Percentiles rank a stretch among this genome's conserved stretches.
These are phyloP conservation scores for Aristolochia contorta DNA, from an alignment of 164 flowering plant species.

Conservation along the genomic window DNA sequence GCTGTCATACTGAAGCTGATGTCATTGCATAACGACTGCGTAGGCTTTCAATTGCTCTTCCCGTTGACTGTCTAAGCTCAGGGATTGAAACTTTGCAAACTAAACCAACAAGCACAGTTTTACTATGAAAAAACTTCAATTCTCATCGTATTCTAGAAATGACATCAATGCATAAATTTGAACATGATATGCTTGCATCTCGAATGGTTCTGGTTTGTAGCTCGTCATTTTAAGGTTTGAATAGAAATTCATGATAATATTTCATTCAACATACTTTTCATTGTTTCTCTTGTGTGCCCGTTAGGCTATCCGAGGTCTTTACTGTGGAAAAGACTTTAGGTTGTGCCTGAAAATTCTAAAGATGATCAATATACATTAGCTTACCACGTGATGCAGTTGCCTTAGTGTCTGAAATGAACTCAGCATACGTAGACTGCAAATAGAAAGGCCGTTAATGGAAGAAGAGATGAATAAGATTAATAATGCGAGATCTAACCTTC, in stretches of 20 bases:
- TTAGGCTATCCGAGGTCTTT: background rate
- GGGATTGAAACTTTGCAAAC: slow-evolving; percentile 62
- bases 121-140: background rate
- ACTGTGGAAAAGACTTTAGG: background rate
- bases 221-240: background rate
- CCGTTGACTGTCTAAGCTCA: slow-evolving; percentile 43
- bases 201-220: background rate
- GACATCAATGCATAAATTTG: background rate
- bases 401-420: slow-evolving; percentile 54
- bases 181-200: too few relatives aligned
- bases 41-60: slow-evolving; percentile 52
- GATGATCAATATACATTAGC: slow-evolving; percentile 2
- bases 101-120: slow-evolving; percentile 15
- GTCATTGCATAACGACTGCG: slow-evolving; percentile 44
- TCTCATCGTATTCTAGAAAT: background rate
- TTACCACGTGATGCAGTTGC: slow-evolving; percentile 51
- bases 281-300: background rate
- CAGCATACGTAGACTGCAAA: slow-evolving; percentile 54
- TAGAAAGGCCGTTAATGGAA: background rate
- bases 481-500: slow-evolving; percentile 10
- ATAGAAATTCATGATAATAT: too few relatives aligned
- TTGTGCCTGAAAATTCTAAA: background rate
- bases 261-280: background rate
- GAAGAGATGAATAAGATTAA: background rate
- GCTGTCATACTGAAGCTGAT: slow-evolving; percentile 14